Evolutionary conservation across 441 rosid genomes (phyloP), one percentile per base, ranked within the genome.

Genomic region (Erysimum cheiri): DNA sequence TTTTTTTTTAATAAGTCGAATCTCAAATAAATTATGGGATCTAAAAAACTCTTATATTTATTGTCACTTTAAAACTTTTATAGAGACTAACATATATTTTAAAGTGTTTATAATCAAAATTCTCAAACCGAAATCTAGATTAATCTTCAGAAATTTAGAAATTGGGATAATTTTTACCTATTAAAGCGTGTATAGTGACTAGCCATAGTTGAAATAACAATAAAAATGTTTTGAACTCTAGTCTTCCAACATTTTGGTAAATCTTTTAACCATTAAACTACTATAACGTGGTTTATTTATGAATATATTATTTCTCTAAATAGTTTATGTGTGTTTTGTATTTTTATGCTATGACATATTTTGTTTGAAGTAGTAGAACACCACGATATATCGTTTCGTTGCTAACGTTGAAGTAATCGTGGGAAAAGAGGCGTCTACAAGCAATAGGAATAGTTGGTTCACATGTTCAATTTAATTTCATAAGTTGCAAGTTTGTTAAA

Each of bases 371-470:
- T 66, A 52, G 35, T 31, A 41, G 63, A 67, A 58, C 49, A 52
- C 73, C 47, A 62, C 17, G 32, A 36, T 8, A 36, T 60, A 53
- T 43, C 35, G 52, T 53, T 54, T 74, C 43, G 64, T n/a, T 58
- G 7, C 59, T 1, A 72, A 72, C 10, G 62, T 15, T 44, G 54
- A 19, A 63, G 22, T 55, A 59, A 49, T 69, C 67, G 52, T 76
- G 57, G 8, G 60, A 11, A 64, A 65, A 60, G 70, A 65, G 28
- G 32, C 52, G 59, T 64, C 53, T 44, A 65, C 49, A 60, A 76
- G 73, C 59, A 65, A 76, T 43, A 54, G 40, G 5, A 66, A 31
- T 54, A 63, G 69, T 70, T 70, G 43, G 33, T 70, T 76, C 79
- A 70, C 75, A 17, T 76, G 72, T 64, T 64, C 0, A 22, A 13